Conservation (phyloP, 1,284 basidiomycete genomes). For the Leccinum discolor region DNA sequence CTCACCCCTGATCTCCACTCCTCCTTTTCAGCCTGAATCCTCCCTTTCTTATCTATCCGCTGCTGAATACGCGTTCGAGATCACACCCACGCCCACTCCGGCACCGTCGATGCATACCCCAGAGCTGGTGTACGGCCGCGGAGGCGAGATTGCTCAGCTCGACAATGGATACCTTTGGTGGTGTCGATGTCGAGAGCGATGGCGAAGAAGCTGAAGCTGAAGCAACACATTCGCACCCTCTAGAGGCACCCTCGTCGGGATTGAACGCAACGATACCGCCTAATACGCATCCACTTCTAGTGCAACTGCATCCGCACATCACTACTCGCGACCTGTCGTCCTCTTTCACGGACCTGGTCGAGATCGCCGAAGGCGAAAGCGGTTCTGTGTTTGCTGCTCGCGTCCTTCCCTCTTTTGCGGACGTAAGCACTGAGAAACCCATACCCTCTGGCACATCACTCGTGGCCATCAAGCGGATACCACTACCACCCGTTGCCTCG, state of each 20-base stretch:
- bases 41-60: conserved; percentile 2
- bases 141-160: conserved; percentile 33
- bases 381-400: conserved; percentile 71
- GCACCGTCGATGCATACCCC: conserved; percentile 14
- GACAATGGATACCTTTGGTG: conserved; percentile 41
- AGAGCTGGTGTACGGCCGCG: conserved; percentile 20
- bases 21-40: conserved; percentile 4
- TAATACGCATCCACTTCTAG: conserved; percentile 42
- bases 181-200: conserved; percentile 23
- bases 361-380: conserved; percentile 79
- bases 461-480: conserved; percentile 74
- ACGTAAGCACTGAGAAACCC: conserved; percentile 24
- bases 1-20: neutral
- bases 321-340: conserved; percentile 49
- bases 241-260: conserved; percentile 33
- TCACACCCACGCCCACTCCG: neutral
- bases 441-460: conserved; percentile 35
- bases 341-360: conserved; percentile 63
- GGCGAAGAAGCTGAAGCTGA: conserved; percentile 6
- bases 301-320: conserved; percentile 64
- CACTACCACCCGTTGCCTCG: conserved; percentile 46
- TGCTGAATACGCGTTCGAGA: conserved; percentile 2
- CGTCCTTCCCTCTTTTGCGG: conserved; percentile 41
- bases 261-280: neutral
- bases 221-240: neutral